Percentiles rank a stretch among this genome's conserved stretches.
phyloP scores from a whole-genome alignment of 2,329 filamentous ascomycete species.

The Sarocladium kiliense region DNA sequence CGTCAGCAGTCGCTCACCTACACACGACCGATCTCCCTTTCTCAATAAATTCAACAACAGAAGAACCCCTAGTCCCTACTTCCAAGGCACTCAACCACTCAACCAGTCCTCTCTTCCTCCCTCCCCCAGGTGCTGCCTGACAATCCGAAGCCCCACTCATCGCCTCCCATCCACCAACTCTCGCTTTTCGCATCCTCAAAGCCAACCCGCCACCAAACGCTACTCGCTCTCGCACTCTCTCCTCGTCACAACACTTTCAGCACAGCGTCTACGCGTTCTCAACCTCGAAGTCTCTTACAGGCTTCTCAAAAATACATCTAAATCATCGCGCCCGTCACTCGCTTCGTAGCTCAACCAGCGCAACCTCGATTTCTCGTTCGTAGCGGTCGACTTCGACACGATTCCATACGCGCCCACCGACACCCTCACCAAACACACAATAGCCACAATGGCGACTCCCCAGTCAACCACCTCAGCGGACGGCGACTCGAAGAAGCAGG shows the following conservation, averaged over 20 bases:
- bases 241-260: not conserved
- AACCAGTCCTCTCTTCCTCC: not conserved
- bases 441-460: slow-evolving; percentile 50
- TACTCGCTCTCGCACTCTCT: not conserved
- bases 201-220: not conserved
- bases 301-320: not conserved
- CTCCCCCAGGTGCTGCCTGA: not conserved
- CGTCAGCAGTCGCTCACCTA: too few species aligned
- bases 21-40: too few species aligned
- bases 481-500: slow-evolving; percentile 44
- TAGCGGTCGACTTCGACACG: not conserved
- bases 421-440: slow-evolving; percentile 6
- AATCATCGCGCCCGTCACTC: not conserved
- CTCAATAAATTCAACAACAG: too few species aligned
- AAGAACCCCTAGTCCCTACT: too few species aligned
- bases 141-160: not conserved
- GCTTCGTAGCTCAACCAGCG: not conserved
- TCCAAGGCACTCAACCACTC: not conserved
- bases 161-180: not conserved
- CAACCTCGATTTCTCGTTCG: not conserved
- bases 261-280: not conserved
- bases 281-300: not conserved
- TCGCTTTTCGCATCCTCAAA: not conserved
- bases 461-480: slow-evolving; percentile 43
- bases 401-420: not conserved